These are phyloP conservation scores for Fusarium sp. DNA, from an alignment of 2,329 filamentous ascomycete genomes.

Conservation along the genomic window DNA sequence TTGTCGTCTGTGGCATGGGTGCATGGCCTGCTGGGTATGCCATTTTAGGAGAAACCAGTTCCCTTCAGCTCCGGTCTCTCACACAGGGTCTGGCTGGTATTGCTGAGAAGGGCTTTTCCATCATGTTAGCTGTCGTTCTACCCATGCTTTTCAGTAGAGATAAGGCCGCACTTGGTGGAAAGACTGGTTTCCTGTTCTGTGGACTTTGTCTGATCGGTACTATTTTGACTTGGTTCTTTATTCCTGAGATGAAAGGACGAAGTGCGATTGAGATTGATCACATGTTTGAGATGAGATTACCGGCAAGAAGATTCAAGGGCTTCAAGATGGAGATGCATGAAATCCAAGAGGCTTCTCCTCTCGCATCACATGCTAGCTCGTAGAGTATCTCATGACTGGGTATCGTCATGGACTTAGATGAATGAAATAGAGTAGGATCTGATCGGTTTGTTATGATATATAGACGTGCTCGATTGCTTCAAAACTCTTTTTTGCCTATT, in stretches of 20 bases:
- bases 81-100: slow-evolving; percentile 53
- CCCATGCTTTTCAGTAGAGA: slow-evolving; percentile 45
- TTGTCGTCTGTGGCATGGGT: slow-evolving; percentile 52
- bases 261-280: slow-evolving; percentile 36
- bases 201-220: slow-evolving; percentile 38
- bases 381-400: accelerated
- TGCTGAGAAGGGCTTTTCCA: slow-evolving; percentile 49
- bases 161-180: slow-evolving; percentile 50
- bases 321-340: slow-evolving; percentile 10
- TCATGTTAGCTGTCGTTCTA: slow-evolving; percentile 38
- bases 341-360: slow-evolving; percentile 12
- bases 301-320: slow-evolving; percentile 25
- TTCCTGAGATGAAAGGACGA: slow-evolving; percentile 39
- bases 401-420: neutral
- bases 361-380: neutral
- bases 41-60: slow-evolving; percentile 47
- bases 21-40: slow-evolving; percentile 55
- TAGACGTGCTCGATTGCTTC: accelerated
- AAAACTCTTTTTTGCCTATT: too few relatives aligned
- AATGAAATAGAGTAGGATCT: neutral
- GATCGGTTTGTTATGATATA: neutral
- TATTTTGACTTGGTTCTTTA: slow-evolving; percentile 36
- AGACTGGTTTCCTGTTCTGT: slow-evolving; percentile 53
- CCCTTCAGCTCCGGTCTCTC: slow-evolving; percentile 32
- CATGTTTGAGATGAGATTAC: slow-evolving; percentile 30